Conservation (phyloP, 345 rosid species). For the Zanthoxylum bungeanum region DNA sequence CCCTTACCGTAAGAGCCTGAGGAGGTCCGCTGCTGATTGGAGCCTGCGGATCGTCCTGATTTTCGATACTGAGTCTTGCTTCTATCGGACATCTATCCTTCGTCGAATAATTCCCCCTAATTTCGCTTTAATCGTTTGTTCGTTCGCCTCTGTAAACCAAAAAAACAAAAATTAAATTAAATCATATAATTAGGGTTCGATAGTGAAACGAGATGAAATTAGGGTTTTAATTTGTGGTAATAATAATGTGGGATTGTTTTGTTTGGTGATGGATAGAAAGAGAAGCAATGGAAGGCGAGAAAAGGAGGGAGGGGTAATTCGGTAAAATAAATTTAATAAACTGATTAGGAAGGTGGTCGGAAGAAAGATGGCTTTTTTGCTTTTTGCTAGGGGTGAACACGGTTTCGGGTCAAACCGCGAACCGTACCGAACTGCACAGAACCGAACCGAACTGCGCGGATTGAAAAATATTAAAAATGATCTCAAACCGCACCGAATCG, state of each 20-base stretch:
- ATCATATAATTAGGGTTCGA: conserved; percentile 15
- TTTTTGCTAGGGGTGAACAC: no score
- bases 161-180: neutral
- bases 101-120: conserved; percentile 26
- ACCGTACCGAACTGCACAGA: no score
- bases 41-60: conserved; percentile 74
- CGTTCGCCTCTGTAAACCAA: conserved; percentile 22
- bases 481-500: no score
- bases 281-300: conserved; percentile 6
- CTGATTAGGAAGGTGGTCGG: no score
- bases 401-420: no score
- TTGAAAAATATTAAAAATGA: no score
- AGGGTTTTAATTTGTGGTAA: conserved; percentile 71
- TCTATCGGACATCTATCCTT: conserved; percentile 81
- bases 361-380: no score
- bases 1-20: conserved; percentile 70
- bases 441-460: no score
- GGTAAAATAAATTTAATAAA: conserved; percentile 19
- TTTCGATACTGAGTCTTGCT: conserved; percentile 62
- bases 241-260: neutral
- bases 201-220: conserved; percentile 24
- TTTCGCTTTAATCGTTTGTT: conserved; percentile 1
- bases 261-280: neutral
- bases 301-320: no score
- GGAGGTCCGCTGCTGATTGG: conserved; percentile 66